Percentiles rank a stretch among this genome's conserved stretches.
These are phyloP conservation scores for Kalmanozyma brasiliensis DNA, from an alignment of 1,284 basidiomycete species.

Conservation along the genomic window DNA sequence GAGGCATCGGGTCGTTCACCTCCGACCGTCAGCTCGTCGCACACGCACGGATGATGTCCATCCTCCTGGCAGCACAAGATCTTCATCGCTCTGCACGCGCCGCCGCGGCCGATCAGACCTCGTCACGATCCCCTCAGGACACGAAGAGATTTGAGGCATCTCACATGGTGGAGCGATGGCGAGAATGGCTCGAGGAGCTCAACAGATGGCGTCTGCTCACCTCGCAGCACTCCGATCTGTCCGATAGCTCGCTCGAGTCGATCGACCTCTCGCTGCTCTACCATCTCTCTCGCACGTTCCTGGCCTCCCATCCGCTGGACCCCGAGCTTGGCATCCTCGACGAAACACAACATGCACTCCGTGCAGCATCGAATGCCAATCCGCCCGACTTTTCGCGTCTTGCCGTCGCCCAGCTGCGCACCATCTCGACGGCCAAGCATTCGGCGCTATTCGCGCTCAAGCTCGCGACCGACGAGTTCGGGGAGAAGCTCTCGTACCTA, in stretches of 20 bases:
- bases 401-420: slow-evolving; percentile 46
- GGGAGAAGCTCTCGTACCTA: slow-evolving; percentile 53
- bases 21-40: slow-evolving; percentile 57
- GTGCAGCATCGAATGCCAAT: slow-evolving; percentile 26
- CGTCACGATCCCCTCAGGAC: slow-evolving; percentile 2
- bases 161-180: slow-evolving; percentile 45
- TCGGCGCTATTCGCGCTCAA: slow-evolving; percentile 52
- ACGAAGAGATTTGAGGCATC: slow-evolving; percentile 16
- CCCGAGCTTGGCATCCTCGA: slow-evolving; percentile 45
- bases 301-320: slow-evolving; percentile 48
- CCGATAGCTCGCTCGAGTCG: slow-evolving; percentile 33
- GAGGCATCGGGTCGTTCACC: slow-evolving; percentile 37
- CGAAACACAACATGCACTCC: slow-evolving; percentile 39
- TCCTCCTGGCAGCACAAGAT: slow-evolving; percentile 49
- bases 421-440: slow-evolving; percentile 52
- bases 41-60: slow-evolving; percentile 56
- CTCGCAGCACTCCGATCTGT: slow-evolving; percentile 47
- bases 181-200: slow-evolving; percentile 50
- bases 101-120: slow-evolving; percentile 10
- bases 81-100: slow-evolving; percentile 39
- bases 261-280: slow-evolving; percentile 48
- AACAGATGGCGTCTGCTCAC: slow-evolving; percentile 48
- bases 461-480: slow-evolving; percentile 48
- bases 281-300: slow-evolving; percentile 45
- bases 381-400: slow-evolving; percentile 34